A percentile compares a stretch with the other conserved stretches of the same genome.
These are phyloP conservation scores for Linnemannia zychae DNA, from an alignment of 192 early-diverging fungal genomes.

Conservation along the genomic window DNA sequence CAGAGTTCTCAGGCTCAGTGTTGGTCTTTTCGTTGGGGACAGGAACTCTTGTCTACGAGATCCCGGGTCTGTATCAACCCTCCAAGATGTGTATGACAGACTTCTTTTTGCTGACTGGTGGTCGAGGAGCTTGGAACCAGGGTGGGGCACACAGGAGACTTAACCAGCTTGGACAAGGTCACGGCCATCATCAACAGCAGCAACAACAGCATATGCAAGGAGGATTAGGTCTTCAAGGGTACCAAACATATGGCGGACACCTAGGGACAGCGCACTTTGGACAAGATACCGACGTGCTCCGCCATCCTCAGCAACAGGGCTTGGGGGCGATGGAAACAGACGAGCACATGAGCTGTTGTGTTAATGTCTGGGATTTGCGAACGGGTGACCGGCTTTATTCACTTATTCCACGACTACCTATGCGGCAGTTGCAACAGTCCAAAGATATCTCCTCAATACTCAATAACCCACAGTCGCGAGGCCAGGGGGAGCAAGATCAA, in stretches of 20 bases:
- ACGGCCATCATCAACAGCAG: not conserved
- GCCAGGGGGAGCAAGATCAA: not conserved
- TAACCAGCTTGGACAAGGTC: not conserved
- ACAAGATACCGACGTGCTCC: not conserved
- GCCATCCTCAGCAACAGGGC: not conserved
- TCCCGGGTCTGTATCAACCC: slow-evolving; percentile 38
- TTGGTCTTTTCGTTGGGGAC: slow-evolving; percentile 65
- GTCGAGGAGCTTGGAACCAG: slow-evolving; percentile 24
- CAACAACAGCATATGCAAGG: slow-evolving; percentile 21
- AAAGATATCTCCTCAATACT: slow-evolving; percentile 13
- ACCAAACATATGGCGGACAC: not conserved
- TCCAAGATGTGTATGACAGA: slow-evolving; percentile 52
- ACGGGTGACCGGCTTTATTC: slow-evolving; percentile 58
- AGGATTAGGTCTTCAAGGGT: not conserved
- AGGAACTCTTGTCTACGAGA: slow-evolving; percentile 65
- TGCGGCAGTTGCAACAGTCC: slow-evolving; percentile 7
- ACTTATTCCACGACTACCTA: slow-evolving; percentile 49
- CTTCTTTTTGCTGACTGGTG: slow-evolving; percentile 26
- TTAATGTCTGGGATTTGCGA: slow-evolving; percentile 65
- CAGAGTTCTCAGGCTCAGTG: slow-evolving; percentile 59
- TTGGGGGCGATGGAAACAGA: not conserved
- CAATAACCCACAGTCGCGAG: not conserved
- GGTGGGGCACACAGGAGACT: not conserved
- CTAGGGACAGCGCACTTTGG: not conserved
- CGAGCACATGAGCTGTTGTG: slow-evolving; percentile 47